Evolutionary conservation across 768 basidiomycete species (phyloP).

Genomic region (Cystobasidiopsis lactophilus): DNA sequence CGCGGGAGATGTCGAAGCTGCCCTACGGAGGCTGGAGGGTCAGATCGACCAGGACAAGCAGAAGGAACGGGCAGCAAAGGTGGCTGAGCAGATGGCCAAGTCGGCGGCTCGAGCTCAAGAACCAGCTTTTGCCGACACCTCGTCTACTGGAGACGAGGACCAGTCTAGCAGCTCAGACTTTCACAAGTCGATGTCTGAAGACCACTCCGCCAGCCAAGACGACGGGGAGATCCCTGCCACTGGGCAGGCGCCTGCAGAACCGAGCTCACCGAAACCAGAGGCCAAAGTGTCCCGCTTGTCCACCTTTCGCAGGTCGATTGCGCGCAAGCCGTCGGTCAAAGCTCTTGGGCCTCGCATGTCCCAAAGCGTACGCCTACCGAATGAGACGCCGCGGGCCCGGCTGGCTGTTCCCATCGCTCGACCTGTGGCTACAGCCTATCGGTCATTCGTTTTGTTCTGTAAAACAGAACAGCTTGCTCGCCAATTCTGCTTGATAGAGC

Average conservation of each 20-base stretch:
- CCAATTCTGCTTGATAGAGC: slow-evolving; percentile 70
- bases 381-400: too few relatives aligned
- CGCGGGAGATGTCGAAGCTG: slow-evolving; percentile 55
- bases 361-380: too few relatives aligned
- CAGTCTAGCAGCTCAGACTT: too few relatives aligned
- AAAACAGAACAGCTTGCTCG: slow-evolving; percentile 43
- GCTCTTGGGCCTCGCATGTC: too few relatives aligned
- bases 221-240: background rate
- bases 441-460: slow-evolving; percentile 48
- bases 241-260: background rate
- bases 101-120: slow-evolving; percentile 5
- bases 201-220: background rate
- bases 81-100: slow-evolving; percentile 16
- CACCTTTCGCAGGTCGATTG: background rate
- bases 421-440: slow-evolving; percentile 38
- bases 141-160: background rate
- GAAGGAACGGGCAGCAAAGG: slow-evolving; percentile 15
- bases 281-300: background rate
- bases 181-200: background rate
- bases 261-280: background rate
- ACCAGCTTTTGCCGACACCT: background rate
- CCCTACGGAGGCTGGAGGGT: slow-evolving; percentile 58
- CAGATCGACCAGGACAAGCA: slow-evolving; percentile 54
- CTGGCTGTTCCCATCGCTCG: too few relatives aligned
- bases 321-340: slow-evolving; percentile 1